Base-by-base conservation (phyloP, 139 green algal genomes). In the Nannochloris sp. region DNA sequence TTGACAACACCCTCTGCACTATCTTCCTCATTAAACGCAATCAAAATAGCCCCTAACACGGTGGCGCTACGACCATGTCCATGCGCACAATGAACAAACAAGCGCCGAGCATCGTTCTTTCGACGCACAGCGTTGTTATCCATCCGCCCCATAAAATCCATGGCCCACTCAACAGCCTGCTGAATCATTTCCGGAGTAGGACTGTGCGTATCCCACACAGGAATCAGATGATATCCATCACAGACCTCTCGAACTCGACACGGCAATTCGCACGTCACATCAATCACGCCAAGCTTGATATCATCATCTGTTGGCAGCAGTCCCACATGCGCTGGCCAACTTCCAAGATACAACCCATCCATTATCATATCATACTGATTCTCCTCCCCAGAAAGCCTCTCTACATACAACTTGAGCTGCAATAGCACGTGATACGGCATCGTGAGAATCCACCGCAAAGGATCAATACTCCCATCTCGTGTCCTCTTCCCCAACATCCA, bases 251-350 rank as follows among this genome's bases (percentile, higher is more conserved):
- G 34, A 40, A 12, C 67, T 46, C 71, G 71, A 24, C 74, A 64
- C 3, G 82, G 82, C 44, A 88, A 75, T 75, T 88, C 82, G 46
- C 79, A 88, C 0, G 82, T 88, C 27, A 83, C 73, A 44, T 88
- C 82, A 19, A 88, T 44, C 25, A 88, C 72, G 3, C 73, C 75
- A 3, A 27, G 68, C 24, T 40, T 40, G 62, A 60, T n/a, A 40
- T 40, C 34, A 40, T 40, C 34, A 40, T 40, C 72, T 5, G 69
- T 44, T 29, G 81, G 81, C 34, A 88, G 61, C 67, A 68, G 58
- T 19, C 34, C 25, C 34, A 64, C 43, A 21, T 72, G 50, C 11
- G 37, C 55, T 5, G 68, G 68, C 75, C 76, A 83, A 1, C 57
- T 66, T 1, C 76, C 76, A 10, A 83, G 46, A 31, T 60, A 83